Evolutionary conservation across 257 asterid genomes (phyloP).

Genomic region (Solanum chilense): DNA sequence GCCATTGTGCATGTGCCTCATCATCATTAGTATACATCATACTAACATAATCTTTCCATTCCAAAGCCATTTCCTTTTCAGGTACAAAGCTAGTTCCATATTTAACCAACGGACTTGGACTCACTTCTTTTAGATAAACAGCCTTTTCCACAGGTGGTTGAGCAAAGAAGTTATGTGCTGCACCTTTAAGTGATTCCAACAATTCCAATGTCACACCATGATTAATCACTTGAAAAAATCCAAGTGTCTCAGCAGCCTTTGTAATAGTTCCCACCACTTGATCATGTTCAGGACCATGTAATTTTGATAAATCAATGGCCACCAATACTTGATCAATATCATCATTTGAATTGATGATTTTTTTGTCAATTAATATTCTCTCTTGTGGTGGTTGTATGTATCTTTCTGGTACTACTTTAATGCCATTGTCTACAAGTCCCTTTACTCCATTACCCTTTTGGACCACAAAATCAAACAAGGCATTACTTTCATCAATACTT

Average conservation of each 20-base stretch:
- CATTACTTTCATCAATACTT: neutral
- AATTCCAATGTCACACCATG: conserved; percentile 20
- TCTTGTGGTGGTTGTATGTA: conserved; percentile 19
- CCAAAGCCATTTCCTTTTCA: conserved; percentile 25
- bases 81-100: conserved; percentile 30
- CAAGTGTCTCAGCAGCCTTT: conserved; percentile 21
- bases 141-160: conserved; percentile 16
- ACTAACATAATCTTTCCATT: conserved; percentile 32
- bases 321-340: neutral
- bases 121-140: conserved; percentile 14
- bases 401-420: conserved; percentile 9
- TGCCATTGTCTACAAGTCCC: conserved; percentile 20
- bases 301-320: conserved; percentile 20
- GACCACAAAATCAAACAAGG: conserved; percentile 19
- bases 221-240: conserved; percentile 28
- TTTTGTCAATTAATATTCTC: neutral
- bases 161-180: conserved; percentile 12
- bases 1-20: conserved; percentile 31
- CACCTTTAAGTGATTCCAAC: conserved; percentile 9
- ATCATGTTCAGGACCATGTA: conserved; percentile 18
- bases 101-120: conserved; percentile 20
- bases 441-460: conserved; percentile 23
- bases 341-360: neutral
- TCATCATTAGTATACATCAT: conserved; percentile 28
- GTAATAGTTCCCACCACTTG: conserved; percentile 15